Evolutionary conservation across 148 eudicot genomes (phyloP).

Genomic region (Amaranthus cruentus): DNA sequence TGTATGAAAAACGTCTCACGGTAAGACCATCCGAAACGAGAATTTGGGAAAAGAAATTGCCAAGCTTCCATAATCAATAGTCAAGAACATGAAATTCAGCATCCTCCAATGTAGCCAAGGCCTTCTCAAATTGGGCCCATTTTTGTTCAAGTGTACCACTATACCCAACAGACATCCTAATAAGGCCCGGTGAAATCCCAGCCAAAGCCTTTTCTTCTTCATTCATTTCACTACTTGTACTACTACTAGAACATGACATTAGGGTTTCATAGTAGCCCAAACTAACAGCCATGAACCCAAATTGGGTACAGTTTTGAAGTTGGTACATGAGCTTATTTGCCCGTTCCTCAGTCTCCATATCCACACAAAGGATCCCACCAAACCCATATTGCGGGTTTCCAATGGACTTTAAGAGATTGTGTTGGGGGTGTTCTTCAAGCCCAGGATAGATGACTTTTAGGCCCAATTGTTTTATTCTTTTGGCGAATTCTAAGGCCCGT

Average conservation of each 20-base stretch:
- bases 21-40: no score
- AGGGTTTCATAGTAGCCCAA: constrained; percentile 95
- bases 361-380: constrained; percentile 79
- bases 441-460: constrained; percentile 91
- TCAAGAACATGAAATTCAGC: constrained; percentile 16
- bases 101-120: constrained; percentile 47
- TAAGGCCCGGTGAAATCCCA: constrained; percentile 79
- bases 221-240: constrained; percentile 86
- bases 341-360: constrained; percentile 78
- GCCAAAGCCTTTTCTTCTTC: constrained; percentile 68
- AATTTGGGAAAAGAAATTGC: no score
- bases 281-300: constrained; percentile 92
- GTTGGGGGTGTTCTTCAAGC: constrained; percentile 78
- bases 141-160: constrained; percentile 84
- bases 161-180: constrained; percentile 88
- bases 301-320: constrained; percentile 68
- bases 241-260: constrained; percentile 89
- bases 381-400: constrained; percentile 63
- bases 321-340: constrained; percentile 74
- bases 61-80: no score
- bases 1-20: no score
- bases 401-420: constrained; percentile 54
- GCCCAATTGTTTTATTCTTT: constrained; percentile 69
- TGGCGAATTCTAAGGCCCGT: constrained; percentile 65
- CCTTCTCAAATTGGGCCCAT: constrained; percentile 83